Conservation (phyloP, 1,284 basidiomycete species). For the Lentinula novae-zelandiae region DNA sequence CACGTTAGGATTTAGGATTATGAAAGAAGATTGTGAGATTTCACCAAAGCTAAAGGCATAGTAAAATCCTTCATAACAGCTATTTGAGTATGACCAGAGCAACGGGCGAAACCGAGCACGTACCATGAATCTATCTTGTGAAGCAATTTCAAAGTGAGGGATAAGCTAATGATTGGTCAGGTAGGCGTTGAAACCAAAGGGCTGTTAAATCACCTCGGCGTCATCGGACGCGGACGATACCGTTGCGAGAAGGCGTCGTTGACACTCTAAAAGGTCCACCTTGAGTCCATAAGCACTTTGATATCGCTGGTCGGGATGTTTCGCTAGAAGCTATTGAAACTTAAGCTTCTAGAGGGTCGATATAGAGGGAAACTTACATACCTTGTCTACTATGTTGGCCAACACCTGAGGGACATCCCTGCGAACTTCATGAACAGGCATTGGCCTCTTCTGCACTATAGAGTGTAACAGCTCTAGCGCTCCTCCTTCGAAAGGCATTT, state of each 20-base stretch:
- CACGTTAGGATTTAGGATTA: slow-evolving; percentile 1
- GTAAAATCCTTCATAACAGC: slow-evolving; percentile 51
- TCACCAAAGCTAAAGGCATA: slow-evolving; percentile 59
- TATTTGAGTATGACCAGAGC: neutral
- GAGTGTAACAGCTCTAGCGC: slow-evolving; percentile 63
- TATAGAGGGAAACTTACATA: slow-evolving; percentile 19
- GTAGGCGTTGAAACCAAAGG: slow-evolving; percentile 6
- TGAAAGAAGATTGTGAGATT: slow-evolving; percentile 13
- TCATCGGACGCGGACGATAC: slow-evolving; percentile 55
- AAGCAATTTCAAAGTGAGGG: slow-evolving; percentile 59
- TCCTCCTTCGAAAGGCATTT: slow-evolving; percentile 69
- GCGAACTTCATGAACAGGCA: slow-evolving; percentile 72
- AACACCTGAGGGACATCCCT: slow-evolving; percentile 67
- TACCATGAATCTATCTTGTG: slow-evolving; percentile 60
- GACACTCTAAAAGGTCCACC: slow-evolving; percentile 62
- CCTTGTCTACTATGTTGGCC: slow-evolving; percentile 68
- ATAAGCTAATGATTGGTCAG: slow-evolving; percentile 45
- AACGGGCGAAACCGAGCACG: slow-evolving; percentile 15
- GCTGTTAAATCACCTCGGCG: slow-evolving; percentile 40
- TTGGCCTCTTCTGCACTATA: slow-evolving; percentile 65
- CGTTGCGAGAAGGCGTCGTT: slow-evolving; percentile 52
- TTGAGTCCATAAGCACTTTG: slow-evolving; percentile 68
- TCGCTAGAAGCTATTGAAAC: slow-evolving; percentile 49
- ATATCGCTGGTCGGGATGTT: slow-evolving; percentile 62
- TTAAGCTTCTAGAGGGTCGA: neutral